Evolutionary conservation across 2,329 filamentous ascomycete species (phyloP), one percentile per base, ranked within the genome.

Genomic region (Aspergillus sp.): DNA sequence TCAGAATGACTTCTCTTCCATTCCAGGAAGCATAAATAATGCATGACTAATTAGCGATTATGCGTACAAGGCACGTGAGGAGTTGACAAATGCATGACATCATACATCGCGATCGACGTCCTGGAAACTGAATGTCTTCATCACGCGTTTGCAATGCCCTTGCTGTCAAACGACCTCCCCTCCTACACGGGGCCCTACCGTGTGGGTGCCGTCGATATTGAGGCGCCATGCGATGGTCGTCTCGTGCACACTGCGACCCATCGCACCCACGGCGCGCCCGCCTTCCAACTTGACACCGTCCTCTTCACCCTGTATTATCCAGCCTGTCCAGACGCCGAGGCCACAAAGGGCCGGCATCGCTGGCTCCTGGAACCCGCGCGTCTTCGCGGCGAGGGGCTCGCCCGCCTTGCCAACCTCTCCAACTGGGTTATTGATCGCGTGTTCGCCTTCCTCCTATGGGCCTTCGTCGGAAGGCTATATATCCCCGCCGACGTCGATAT

Each of bases 401-500:
- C 47, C 11, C 47, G 47, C 19, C 39, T 50, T 19, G 47, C 23
- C 11, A 50, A 50, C 8, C 12, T 39, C 19, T 50, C 47, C 11
- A 50, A 50, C 3, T 50, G 47, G 47, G 8, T 50, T 21, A 23
- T 33, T 2, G 47, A 50, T 19, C 47, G 47, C 21, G 31, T 50
- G 5, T 50, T 50, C 17, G 35, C 47, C n/a, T 50, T 50, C 31
- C 7, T 50, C 1, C 47, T 50, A 17, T 50, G 47, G 47, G 47
- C 47, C 2, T 12, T 50, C 11, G 47, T 35, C 17, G 47, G 47
- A 2, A 40, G 31, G 15, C 21, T 50, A 6, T 33, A 33, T 9
- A 50, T 50, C 19, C 47, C 47, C n/a, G 47, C 47, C 21, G 47
- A 50, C 35, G 47, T 50, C 5, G 47, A 50, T 19, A 39, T 50